These are phyloP conservation scores for Ogataea salicorniae DNA, from an alignment of 805 yeast genomes.

Conservation along the genomic window DNA sequence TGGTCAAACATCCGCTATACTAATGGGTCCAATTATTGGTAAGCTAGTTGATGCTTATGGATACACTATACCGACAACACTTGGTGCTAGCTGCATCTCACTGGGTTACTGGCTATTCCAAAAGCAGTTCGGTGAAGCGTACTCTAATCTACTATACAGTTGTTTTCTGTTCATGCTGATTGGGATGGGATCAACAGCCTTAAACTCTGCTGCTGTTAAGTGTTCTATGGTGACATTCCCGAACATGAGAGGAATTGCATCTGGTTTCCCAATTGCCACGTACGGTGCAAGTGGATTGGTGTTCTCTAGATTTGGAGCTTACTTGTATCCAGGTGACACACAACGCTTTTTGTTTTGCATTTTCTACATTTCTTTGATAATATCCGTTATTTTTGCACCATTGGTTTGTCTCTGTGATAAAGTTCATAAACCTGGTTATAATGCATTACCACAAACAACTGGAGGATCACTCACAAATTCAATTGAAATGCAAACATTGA, in stretches of 20 bases:
- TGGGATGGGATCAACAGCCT: conserved; percentile 67
- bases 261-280: conserved; percentile 68
- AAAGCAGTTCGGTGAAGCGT: conserved; percentile 39
- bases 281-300: conserved; percentile 72
- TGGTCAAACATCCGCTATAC: conserved; percentile 62
- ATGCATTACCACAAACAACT: background rate
- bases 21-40: conserved; percentile 67
- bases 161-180: conserved; percentile 46
- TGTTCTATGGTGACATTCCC: conserved; percentile 73
- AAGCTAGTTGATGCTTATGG: conserved; percentile 58
- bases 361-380: conserved; percentile 36
- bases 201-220: conserved; percentile 61
- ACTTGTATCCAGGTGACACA: conserved; percentile 54
- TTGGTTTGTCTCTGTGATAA: conserved; percentile 37
- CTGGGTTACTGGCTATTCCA: conserved; percentile 54
- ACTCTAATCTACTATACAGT: conserved; percentile 37
- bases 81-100: conserved; percentile 46
- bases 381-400: conserved; percentile 43
- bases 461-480: background rate
- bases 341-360: conserved; percentile 46
- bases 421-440: conserved; percentile 23
- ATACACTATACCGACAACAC: conserved; percentile 44
- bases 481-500: conserved; percentile 1
- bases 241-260: conserved; percentile 62
- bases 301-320: conserved; percentile 51